Percentiles rank a stretch among this genome's conserved stretches.
phyloP scores from a whole-genome alignment of 257 asterid genomes.

The Nicotiana knightiana region DNA sequence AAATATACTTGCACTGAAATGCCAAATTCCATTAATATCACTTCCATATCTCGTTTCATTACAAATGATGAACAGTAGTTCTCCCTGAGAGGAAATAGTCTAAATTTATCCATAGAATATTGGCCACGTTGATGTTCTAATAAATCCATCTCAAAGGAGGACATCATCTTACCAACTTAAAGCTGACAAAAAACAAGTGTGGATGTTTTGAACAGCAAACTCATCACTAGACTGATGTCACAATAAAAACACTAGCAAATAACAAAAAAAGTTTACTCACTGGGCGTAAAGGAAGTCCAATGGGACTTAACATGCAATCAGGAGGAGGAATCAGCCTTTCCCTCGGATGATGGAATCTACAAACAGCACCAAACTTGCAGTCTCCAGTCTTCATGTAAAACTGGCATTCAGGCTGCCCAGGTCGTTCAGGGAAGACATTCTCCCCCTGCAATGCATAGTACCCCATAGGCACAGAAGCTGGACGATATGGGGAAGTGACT shows the following conservation, averaged over 20 bases:
- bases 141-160: background rate
- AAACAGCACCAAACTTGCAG: conserved; percentile 90
- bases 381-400: conserved; percentile 97
- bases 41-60: background rate
- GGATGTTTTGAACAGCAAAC: background rate
- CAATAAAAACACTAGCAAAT: background rate
- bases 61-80: background rate
- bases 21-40: background rate
- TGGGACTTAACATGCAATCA: conserved; percentile 77
- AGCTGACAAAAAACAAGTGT: background rate
- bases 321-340: conserved; percentile 81
- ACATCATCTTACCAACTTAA: no score
- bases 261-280: conserved; percentile 41
- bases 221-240: background rate
- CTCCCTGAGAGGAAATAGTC: background rate
- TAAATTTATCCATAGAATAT: background rate
- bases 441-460: conserved; percentile 74
- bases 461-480: conserved; percentile 59
- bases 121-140: background rate
- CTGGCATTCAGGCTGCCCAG: conserved; percentile 93
- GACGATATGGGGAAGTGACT: conserved; percentile 36
- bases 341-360: conserved; percentile 94
- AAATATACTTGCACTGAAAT: background rate
- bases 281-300: conserved; percentile 89
- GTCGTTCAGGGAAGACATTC: conserved; percentile 89